These are phyloP conservation scores for Mucor irregularis DNA, from an alignment of 371 early-diverging fungal species.

Conservation along the genomic window DNA sequence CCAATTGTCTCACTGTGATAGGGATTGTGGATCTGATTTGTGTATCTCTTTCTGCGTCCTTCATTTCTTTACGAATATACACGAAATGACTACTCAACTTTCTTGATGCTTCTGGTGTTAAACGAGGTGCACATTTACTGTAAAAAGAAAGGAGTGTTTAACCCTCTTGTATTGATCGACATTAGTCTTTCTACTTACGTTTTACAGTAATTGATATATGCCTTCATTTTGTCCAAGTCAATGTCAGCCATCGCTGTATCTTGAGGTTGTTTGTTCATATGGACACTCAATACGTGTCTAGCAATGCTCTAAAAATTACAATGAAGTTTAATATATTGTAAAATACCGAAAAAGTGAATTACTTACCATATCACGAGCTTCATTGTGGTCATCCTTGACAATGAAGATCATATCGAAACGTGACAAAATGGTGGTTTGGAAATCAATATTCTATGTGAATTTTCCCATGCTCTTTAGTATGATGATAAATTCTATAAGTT, in stretches of 20 bases:
- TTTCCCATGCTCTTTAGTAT: too few relatives aligned
- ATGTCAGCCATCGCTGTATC: conserved; percentile 75
- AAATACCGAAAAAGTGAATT: too few relatives aligned
- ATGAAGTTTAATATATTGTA: not conserved
- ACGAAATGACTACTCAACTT: conserved; percentile 96
- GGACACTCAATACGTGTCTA: conserved; percentile 90
- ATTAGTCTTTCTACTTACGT: conserved; percentile 51
- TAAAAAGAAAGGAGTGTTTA: too few relatives aligned
- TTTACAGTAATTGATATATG: conserved; percentile 95
- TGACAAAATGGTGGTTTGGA: conserved; percentile 98
- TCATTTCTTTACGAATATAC: conserved; percentile 87
- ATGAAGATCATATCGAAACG: conserved; percentile 98
- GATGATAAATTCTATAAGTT: too few relatives aligned
- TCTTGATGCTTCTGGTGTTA: conserved; percentile 85
- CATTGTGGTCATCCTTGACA: conserved; percentile 90
- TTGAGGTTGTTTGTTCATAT: conserved; percentile 75
- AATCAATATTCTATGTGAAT: conserved; percentile 98
- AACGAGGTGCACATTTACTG: conserved; percentile 91
- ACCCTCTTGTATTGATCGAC: too few relatives aligned
- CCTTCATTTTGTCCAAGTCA: conserved; percentile 89
- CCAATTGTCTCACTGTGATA: conserved; percentile 98
- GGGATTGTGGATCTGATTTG: conserved; percentile 90
- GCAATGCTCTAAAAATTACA: conserved; percentile 74
- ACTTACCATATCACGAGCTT: conserved; percentile 75
- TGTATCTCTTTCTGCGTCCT: conserved; percentile 75